These are phyloP conservation scores for Kuraishia cidri DNA, from an alignment of 805 yeast species.

Conservation along the genomic window DNA sequence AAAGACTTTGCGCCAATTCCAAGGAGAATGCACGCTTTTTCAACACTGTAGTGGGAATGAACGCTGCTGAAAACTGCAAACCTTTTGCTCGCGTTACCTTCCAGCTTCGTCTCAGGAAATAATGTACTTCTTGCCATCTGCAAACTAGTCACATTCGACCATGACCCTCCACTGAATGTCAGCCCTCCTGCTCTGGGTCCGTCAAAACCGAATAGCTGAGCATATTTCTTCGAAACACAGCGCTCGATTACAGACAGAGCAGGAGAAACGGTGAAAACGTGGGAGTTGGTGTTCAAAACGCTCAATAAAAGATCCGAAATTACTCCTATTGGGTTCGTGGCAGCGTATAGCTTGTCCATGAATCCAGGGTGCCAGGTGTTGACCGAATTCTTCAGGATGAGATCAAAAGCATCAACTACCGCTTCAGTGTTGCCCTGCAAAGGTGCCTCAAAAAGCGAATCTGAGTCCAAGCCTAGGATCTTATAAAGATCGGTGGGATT, in stretches of 20 bases:
- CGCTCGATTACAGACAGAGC: constrained; percentile 70
- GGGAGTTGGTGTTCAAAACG: constrained; percentile 73
- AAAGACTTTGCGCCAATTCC: constrained; percentile 63
- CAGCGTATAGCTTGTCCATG: constrained; percentile 74
- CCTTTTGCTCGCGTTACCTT: constrained; percentile 42
- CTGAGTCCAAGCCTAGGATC: constrained; percentile 24
- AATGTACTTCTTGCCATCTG: constrained; percentile 64
- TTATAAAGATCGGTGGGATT: constrained; percentile 38
- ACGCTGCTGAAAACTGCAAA: constrained; percentile 66
- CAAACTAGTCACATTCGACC: constrained; percentile 74
- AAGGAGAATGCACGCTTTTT: constrained; percentile 67
- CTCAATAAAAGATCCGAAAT: constrained; percentile 63
- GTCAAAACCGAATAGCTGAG: constrained; percentile 50
- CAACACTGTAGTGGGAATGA: constrained; percentile 76
- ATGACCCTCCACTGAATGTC: constrained; percentile 82
- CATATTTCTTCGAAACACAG: constrained; percentile 58
- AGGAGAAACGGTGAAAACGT: constrained; percentile 81
- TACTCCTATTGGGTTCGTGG: constrained; percentile 81
- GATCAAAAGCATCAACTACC: constrained; percentile 40
- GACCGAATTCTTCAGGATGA: constrained; percentile 56
- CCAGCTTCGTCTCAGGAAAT: constrained; percentile 59
- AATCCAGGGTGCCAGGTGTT: constrained; percentile 87
- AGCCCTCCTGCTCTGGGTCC: constrained; percentile 64
- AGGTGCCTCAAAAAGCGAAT: constrained; percentile 12
- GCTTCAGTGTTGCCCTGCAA: constrained; percentile 20